These are phyloP conservation scores for Bjerkandera adusta DNA, from an alignment of 1,284 basidiomycete genomes.

Conservation along the genomic window DNA sequence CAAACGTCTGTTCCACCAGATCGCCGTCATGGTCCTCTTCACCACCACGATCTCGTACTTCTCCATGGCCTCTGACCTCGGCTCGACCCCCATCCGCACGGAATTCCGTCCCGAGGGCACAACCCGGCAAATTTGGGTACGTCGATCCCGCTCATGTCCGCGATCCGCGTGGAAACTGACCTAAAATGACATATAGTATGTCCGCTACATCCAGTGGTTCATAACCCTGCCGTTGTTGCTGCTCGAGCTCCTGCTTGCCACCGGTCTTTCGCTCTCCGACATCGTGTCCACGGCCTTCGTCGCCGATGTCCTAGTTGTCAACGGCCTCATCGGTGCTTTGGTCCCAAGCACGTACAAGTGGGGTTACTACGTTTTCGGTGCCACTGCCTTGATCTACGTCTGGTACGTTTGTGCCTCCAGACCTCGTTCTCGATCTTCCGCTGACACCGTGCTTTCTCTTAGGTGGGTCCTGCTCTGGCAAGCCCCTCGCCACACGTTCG, in stretches of 20 bases:
- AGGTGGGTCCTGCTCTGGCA: slow-evolving; percentile 31
- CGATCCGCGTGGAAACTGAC: slow-evolving; percentile 2
- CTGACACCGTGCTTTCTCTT: slow-evolving; percentile 18
- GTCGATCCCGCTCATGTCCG: not conserved
- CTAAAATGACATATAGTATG: slow-evolving; percentile 26
- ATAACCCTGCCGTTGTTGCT: slow-evolving; percentile 53
- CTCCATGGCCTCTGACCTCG: slow-evolving; percentile 28
- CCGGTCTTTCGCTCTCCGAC: slow-evolving; percentile 45
- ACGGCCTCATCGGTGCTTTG: slow-evolving; percentile 46
- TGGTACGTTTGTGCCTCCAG: slow-evolving; percentile 36
- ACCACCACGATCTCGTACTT: slow-evolving; percentile 23
- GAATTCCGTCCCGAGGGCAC: slow-evolving; percentile 22
- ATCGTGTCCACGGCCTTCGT: slow-evolving; percentile 51
- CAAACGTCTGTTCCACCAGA: slow-evolving; percentile 24
- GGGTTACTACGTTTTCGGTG: slow-evolving; percentile 43
- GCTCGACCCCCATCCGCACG: slow-evolving; percentile 20
- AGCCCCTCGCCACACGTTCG: slow-evolving; percentile 30
- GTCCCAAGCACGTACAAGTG: slow-evolving; percentile 48
- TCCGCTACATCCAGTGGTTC: slow-evolving; percentile 52
- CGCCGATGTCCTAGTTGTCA: slow-evolving; percentile 43
- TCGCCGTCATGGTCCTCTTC: slow-evolving; percentile 21
- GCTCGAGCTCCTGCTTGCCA: slow-evolving; percentile 47
- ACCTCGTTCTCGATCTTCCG: slow-evolving; percentile 19
- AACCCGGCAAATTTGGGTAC: slow-evolving; percentile 26
- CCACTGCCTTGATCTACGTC: slow-evolving; percentile 40